Percentiles rank a stretch among this genome's conserved stretches.
These are phyloP conservation scores for Penicillium simplicissimum DNA, from an alignment of 495 filamentous ascomycete species.

Conservation along the genomic window DNA sequence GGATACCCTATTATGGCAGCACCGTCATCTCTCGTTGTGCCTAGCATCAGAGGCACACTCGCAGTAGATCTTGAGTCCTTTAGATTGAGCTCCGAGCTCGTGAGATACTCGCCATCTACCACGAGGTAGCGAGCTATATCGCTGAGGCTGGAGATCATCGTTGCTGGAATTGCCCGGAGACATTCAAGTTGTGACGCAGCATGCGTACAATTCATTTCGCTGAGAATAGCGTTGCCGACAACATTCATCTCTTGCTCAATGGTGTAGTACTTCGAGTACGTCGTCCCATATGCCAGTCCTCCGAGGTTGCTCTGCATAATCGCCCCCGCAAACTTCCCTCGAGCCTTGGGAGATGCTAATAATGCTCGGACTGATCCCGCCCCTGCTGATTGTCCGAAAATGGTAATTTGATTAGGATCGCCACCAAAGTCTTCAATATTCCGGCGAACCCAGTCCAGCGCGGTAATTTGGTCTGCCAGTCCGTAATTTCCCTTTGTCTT, in stretches of 20 bases:
- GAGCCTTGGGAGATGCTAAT: conserved; percentile 33
- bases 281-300: conserved; percentile 49
- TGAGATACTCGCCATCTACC: conserved; percentile 24
- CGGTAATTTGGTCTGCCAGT: conserved; percentile 39
- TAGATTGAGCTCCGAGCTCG: conserved; percentile 16
- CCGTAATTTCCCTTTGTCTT: conserved; percentile 39
- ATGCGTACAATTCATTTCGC: conserved; percentile 39
- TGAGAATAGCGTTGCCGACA: conserved; percentile 23
- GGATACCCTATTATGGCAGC: conserved; percentile 30
- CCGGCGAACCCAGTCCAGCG: conserved; percentile 37
- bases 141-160: conserved; percentile 29
- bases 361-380: conserved; percentile 45
- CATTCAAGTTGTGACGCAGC: conserved; percentile 36
- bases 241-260: conserved; percentile 33
- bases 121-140: conserved; percentile 24
- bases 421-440: conserved; percentile 45
- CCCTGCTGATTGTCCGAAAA: conserved; percentile 57
- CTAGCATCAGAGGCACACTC: conserved; percentile 23
- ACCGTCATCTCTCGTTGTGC: conserved; percentile 28
- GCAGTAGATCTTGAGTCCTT: conserved; percentile 13
- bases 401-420: conserved; percentile 52
- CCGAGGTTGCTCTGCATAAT: conserved; percentile 50
- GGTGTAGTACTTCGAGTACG: conserved; percentile 51
- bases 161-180: conserved; percentile 40
- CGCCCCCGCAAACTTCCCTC: conserved; percentile 42